phyloP scores from a whole-genome alignment of 2,329 filamentous ascomycete genomes.

The Fusarium sp. region DNA sequence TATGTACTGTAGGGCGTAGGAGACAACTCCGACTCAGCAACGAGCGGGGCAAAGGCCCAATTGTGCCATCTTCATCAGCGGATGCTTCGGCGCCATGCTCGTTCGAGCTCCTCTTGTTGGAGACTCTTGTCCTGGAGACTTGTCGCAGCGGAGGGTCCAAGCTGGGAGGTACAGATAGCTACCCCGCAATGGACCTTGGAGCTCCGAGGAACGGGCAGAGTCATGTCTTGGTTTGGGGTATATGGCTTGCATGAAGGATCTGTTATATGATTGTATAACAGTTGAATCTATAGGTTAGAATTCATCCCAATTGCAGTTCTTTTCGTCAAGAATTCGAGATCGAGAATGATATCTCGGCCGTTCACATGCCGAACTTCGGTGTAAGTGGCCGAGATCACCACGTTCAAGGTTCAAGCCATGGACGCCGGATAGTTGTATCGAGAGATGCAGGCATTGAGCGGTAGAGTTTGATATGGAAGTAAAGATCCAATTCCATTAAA shows the following conservation, averaged over 20 bases:
- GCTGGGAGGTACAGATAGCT: neutral
- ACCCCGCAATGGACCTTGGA: conserved; percentile 1
- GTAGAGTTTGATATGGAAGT: neutral
- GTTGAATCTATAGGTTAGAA: neutral
- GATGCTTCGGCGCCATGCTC: conserved; percentile 6
- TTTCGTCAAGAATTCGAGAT: neutral
- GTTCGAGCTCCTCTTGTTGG: conserved; percentile 2
- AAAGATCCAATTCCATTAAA: neutral
- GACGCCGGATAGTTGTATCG: neutral
- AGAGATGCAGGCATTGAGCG: no score
- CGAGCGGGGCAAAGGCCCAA: conserved; percentile 21
- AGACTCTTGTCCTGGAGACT: neutral
- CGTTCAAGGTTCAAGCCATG: neutral
- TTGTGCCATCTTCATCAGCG: conserved; percentile 2
- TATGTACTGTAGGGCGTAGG: neutral
- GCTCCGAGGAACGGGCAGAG: neutral
- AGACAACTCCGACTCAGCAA: conserved; percentile 9
- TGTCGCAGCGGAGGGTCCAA: neutral
- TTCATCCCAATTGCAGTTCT: neutral
- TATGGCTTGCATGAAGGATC: conserved; percentile 3
- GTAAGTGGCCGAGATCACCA: neutral
- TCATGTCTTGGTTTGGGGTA: neutral
- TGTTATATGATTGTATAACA: neutral
- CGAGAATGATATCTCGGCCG: neutral
- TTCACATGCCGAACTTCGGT: neutral